These are phyloP conservation scores for Fomitopsis pinicola DNA, from an alignment of 1,284 basidiomycete species.

Conservation along the genomic window DNA sequence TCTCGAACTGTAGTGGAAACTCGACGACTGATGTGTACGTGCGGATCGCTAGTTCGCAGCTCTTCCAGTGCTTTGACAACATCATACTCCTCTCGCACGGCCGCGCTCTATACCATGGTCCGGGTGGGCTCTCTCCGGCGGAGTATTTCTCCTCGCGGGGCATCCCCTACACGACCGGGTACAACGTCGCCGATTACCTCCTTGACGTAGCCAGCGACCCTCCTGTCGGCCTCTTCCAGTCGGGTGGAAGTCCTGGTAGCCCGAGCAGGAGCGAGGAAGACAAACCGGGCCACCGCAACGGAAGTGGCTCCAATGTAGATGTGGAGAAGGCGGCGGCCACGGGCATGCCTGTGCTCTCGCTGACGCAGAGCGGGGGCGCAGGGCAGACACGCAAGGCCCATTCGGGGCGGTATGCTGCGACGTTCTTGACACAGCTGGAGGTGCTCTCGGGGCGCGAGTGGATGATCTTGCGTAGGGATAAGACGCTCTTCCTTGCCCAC, in stretches of 20 bases:
- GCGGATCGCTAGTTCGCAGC: slow-evolving; percentile 52
- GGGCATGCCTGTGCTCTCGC: not conserved
- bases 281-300: not conserved
- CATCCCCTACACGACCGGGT: slow-evolving; percentile 55
- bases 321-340: slow-evolving; percentile 10
- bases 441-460: slow-evolving; percentile 77
- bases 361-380: slow-evolving; percentile 12
- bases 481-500: slow-evolving; percentile 78
- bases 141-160: slow-evolving; percentile 55
- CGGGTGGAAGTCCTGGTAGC: not conserved
- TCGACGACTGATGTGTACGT: not conserved
- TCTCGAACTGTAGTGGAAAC: not conserved
- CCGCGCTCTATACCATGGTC: slow-evolving; percentile 76
- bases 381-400: not conserved
- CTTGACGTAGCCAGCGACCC: slow-evolving; percentile 78
- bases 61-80: slow-evolving; percentile 82
- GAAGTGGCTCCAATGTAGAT: not conserved
- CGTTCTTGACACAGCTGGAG: slow-evolving; percentile 85
- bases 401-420: slow-evolving; percentile 48
- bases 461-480: slow-evolving; percentile 80
- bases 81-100: slow-evolving; percentile 78
- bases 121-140: slow-evolving; percentile 62
- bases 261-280: slow-evolving; percentile 3
- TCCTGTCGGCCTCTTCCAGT: slow-evolving; percentile 39
- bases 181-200: slow-evolving; percentile 88